Evolutionary conservation across 768 basidiomycete genomes (phyloP), one percentile per base, ranked within the genome.

Genomic region (Mycena chlorophos): DNA sequence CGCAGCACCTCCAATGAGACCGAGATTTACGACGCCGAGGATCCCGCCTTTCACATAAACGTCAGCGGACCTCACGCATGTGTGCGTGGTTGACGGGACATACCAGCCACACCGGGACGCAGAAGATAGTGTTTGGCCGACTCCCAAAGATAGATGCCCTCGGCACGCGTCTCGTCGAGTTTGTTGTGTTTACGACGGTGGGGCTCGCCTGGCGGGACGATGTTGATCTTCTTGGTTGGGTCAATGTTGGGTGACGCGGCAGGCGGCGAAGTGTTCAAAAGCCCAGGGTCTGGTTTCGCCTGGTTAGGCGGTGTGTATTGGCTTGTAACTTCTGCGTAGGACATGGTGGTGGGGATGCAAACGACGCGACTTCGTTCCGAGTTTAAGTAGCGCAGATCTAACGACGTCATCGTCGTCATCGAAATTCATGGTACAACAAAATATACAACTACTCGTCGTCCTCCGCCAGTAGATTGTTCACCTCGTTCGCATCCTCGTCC

Each of bases 21-120:
- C 89, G 59, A 91, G 71, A 68, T 91, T 91, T 46, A 88, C 88
- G 42, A 91, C 66, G 39, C 88, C 88, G 57, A 91, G 62, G 26
- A 90, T 71, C 39, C 90, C 89, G 25, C 90, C 87, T 37, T 10
- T 10, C 10, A 37, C 10, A 37, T 10, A 37, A 37, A n/a, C n/a
- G 12, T 37, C 12, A 10, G n/a, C n/a, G 10, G 34, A n/a, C 34
- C n/a, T n/a, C n/a, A n/a, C n/a, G n/a, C n/a, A n/a, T 37, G 34
- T 10, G 12, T 10, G n/a, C n/a, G 34, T 37, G 12, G 34, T 10
- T 10, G n/a, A 37, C 10, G 10, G 34, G 34, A 37, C 34, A 10
- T n/a, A 37, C 40, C 40, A 10, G 85, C 84, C 49, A 88, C 82
- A 23, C 83, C 82, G 14, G 89, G 88, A 26, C 82, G 78, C 55